These are phyloP conservation scores for Termitomyces sp. DNA, from an alignment of 768 basidiomycete species.

Conservation along the genomic window DNA sequence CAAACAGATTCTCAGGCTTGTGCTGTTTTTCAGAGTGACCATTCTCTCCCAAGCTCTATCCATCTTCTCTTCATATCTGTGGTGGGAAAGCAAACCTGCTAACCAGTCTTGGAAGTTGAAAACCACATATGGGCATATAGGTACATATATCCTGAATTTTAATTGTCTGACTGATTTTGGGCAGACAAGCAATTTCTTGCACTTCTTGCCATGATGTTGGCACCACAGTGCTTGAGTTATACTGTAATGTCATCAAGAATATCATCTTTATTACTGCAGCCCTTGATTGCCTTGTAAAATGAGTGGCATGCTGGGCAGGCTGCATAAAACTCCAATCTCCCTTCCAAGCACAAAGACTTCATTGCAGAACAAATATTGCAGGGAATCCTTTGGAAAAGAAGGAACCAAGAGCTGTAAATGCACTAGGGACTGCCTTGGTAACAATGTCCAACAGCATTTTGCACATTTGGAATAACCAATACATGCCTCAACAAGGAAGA, in stretches of 20 bases:
- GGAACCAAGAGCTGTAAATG: neutral
- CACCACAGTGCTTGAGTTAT: slow-evolving; percentile 10
- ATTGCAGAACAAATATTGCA: slow-evolving; percentile 7
- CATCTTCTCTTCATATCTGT: slow-evolving; percentile 19
- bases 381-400: neutral
- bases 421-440: neutral
- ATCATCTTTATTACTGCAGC: too few relatives aligned
- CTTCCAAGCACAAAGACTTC: slow-evolving; percentile 11
- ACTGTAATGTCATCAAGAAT: neutral
- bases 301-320: slow-evolving; percentile 15
- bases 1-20: slow-evolving; percentile 26
- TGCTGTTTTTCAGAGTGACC: slow-evolving; percentile 19
- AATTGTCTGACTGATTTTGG: neutral
- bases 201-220: slow-evolving; percentile 2
- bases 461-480: slow-evolving; percentile 12
- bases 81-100: slow-evolving; percentile 15
- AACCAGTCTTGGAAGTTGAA: slow-evolving; percentile 24
- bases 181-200: slow-evolving; percentile 2
- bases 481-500: slow-evolving; percentile 8
- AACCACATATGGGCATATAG: slow-evolving; percentile 16
- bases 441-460: slow-evolving; percentile 5
- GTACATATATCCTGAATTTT: slow-evolving; percentile 3
- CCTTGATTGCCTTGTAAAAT: slow-evolving; percentile 5
- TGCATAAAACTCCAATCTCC: slow-evolving; percentile 12
- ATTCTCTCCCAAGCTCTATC: slow-evolving; percentile 10